phyloP scores from a whole-genome alignment of 2,329 filamentous ascomycete species.

The Aspergillus ochraceoroseus region DNA sequence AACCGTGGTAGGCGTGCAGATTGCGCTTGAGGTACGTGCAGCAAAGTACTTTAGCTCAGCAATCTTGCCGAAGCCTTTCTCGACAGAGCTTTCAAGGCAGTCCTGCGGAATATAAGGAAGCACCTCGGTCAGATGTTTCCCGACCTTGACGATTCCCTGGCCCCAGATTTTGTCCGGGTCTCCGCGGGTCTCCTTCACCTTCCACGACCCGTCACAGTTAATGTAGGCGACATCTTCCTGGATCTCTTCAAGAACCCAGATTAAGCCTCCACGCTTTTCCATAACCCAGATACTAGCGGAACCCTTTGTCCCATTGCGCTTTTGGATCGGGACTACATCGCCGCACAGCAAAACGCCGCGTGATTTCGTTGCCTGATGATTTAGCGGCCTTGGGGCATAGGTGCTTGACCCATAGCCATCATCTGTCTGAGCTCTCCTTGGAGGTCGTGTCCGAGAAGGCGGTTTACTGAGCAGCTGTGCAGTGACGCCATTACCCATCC shows the following conservation, averaged over 20 bases:
- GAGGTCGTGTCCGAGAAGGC: slow-evolving; percentile 49
- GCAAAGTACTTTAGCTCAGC: slow-evolving; percentile 73
- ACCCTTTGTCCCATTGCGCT: slow-evolving; percentile 84
- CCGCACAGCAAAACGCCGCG: slow-evolving; percentile 88
- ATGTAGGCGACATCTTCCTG: slow-evolving; percentile 84
- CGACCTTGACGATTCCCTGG: slow-evolving; percentile 59
- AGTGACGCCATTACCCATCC: slow-evolving; percentile 79
- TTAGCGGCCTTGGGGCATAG: slow-evolving; percentile 52
- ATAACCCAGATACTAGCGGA: slow-evolving; percentile 98
- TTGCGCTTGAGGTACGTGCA: slow-evolving; percentile 67
- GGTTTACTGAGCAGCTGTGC: slow-evolving; percentile 84
- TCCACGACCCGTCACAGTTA: slow-evolving; percentile 70
- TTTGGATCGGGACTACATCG: slow-evolving; percentile 96
- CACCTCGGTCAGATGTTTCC: slow-evolving; percentile 70
- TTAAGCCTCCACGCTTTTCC: slow-evolving; percentile 86
- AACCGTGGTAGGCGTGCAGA: slow-evolving; percentile 80
- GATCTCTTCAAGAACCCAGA: slow-evolving; percentile 98
- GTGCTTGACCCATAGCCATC: slow-evolving; percentile 51
- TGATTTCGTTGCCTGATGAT: slow-evolving; percentile 70
- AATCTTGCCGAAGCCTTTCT: slow-evolving; percentile 73
- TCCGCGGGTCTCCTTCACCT: slow-evolving; percentile 65
- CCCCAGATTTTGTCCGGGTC: slow-evolving; percentile 85
- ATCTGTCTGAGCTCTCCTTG: slow-evolving; percentile 53
- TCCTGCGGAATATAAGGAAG: slow-evolving; percentile 75
- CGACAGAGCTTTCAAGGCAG: slow-evolving; percentile 61